Evolutionary conservation across 805 yeast species (phyloP), one percentile per base, ranked within the genome.

Genomic region (Isabelozyma pseudorhagii): DNA sequence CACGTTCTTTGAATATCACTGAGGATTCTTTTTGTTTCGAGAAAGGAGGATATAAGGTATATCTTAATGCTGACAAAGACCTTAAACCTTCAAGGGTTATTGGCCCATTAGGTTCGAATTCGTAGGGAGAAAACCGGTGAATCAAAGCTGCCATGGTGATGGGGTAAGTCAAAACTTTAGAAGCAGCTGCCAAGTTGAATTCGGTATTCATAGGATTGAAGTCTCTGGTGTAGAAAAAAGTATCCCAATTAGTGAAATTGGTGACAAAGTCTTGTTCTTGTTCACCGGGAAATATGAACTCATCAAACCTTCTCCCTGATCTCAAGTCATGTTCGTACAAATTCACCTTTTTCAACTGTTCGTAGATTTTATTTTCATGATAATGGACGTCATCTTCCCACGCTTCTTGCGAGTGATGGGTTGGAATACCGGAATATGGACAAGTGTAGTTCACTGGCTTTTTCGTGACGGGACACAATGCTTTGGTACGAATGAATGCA

Each of bases 181-280:
- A 90, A 34, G 91, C 92, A 4, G 96, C 96, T 1, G 98, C 98
- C 63, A 93, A 75, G 68, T 93, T 96, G 73, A 89, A 93, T 68
- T 92, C 97, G 4, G 97, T 88, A 68, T 94, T 97, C 98, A 94
- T 93, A 5, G 97, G 93, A 60, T 84, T 86, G 66, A 89, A 94
- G 59, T 87, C 87, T 66, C 99, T 80, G 0, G 98, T 93, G 68
- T 93, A 94, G 64, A 94, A 86, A 61, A 83, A 93, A 8, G 94
- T 76, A 68, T 94, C 98, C 99, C 99, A 94, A 66, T 81, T 84
- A 45, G 84, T 75, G 64, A 90, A 81, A 64, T 90, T 91, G 52
- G 91, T 82, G 52, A 79, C 71, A 53, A 84, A 84, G 63, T 92
- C 97, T 46, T 74, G 76, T 46, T 84, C 87, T 67, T 88, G 96